Base-by-base conservation (phyloP, 805 yeast species). In the Cyberlindnera petersonii region DNA sequence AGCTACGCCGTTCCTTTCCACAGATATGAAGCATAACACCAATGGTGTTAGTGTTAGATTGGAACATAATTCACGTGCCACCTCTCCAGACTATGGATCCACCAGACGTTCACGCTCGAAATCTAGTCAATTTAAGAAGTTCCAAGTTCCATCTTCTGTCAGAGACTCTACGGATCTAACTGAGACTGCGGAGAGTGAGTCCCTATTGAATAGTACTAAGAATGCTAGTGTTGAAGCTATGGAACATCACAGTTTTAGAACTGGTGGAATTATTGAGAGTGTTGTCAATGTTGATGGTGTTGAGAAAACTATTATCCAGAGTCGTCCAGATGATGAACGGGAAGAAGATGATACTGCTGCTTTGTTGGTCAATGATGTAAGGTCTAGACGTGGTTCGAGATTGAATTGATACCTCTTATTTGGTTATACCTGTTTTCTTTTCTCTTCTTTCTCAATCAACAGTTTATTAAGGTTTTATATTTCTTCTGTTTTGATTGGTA, bases 241-340 rank as follows among this genome's bases (percentile, higher is more conserved):
- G 33, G 50, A 49, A 17, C 50, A 44, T 17, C 58, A 49, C 24
- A 55, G 57, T 24, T 55, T 39, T 33, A 33, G 55, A 14, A 52
- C 57, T 1, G 58, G 60, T 24, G 59, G 91, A 8, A 79, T 87
- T 38, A 74, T 85, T 39, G 96, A 87, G 62, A 78, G 85, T 28
- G 81, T 87, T 14, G 78, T 87, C n/a, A 83, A 81, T 35, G 83
- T 83, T 20, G 79, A 82, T 55, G 96, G 96, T 38, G 84, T 85
- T 16, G 79, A 78, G 52, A 87, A 87, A 67, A 86, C 94, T 4
- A 84, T 87, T 44, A 86, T 87, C 52, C 91, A 83, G 51, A 81
- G 77, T 38, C 72, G 68, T 28, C 77, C 75, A 17, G 65, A 60
- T 27, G 60, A 53, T n/a, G 41, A 46, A n/a, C n/a, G n/a, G 16